Conservation (phyloP, 352 stramenopile genomes). For the Globisporangium lucens region DNA sequence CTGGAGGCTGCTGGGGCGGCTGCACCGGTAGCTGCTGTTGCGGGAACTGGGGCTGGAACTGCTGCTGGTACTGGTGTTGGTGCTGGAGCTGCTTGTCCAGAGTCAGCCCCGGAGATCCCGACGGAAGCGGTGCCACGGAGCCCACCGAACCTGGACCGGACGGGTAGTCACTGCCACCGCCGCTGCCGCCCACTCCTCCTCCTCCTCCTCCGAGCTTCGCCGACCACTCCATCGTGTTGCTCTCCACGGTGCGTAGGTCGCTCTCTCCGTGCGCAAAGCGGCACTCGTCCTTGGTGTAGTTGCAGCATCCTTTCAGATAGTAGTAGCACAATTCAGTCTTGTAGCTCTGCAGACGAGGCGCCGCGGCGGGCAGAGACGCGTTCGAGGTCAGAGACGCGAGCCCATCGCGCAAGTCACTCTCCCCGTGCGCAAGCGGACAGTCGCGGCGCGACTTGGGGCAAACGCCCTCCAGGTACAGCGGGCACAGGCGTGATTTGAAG, state of each 20-base stretch:
- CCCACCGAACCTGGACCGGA: not conserved
- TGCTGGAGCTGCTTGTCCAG: constrained; percentile 55
- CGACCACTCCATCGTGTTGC: constrained; percentile 66
- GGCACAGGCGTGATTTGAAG: constrained; percentile 82
- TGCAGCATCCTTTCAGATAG: constrained; percentile 86
- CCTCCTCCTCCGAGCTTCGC: constrained; percentile 42
- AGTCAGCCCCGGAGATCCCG: constrained; percentile 4
- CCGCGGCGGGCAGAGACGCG: constrained; percentile 34
- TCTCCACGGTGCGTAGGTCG: constrained; percentile 79
- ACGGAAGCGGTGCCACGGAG: not conserved
- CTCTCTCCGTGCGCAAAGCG: constrained; percentile 83
- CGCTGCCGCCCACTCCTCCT: constrained; percentile 14
- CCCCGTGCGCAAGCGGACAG: constrained; percentile 71
- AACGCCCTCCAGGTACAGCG: constrained; percentile 65
- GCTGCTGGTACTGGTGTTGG: constrained; percentile 67
- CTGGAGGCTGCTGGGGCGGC: constrained; percentile 14
- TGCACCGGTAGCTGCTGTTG: constrained; percentile 18
- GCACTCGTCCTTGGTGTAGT: constrained; percentile 86
- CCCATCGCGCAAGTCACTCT: constrained; percentile 69
- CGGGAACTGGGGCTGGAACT: constrained; percentile 36
- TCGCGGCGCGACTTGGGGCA: constrained; percentile 76
- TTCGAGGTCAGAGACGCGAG: constrained; percentile 24
- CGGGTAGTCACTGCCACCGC: constrained; percentile 20
- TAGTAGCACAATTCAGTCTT: constrained; percentile 90
- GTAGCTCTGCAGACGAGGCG: constrained; percentile 80